Percentiles rank a stretch among this genome's conserved stretches.
phyloP scores from a whole-genome alignment of 345 rosid genomes.

The Populus deltoides region DNA sequence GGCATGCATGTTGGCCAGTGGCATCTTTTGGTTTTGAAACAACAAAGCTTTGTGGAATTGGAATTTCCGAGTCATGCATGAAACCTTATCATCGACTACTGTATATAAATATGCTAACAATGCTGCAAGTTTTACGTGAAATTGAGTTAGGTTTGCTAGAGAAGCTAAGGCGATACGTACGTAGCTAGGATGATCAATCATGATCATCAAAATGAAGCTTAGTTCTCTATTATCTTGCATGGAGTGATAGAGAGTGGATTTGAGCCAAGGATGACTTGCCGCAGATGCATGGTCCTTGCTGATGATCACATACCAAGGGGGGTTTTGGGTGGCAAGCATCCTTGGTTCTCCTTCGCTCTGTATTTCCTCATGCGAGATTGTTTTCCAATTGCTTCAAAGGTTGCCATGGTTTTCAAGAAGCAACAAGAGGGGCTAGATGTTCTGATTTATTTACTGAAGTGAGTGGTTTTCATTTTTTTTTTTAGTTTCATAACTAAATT shows the following conservation, averaged over 20 bases:
- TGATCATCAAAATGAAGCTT: neutral
- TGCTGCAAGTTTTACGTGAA: neutral
- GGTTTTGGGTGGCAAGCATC: slow-evolving; percentile 13
- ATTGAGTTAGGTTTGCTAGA: no score
- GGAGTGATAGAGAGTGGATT: neutral
- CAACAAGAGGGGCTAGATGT: neutral
- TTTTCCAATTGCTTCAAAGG: neutral
- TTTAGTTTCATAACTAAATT: neutral
- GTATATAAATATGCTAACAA: neutral
- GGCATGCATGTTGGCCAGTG: neutral
- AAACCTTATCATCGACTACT: neutral
- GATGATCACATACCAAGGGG: neutral
- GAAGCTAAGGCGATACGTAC: neutral
- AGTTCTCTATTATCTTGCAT: neutral
- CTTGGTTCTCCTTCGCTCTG: slow-evolving; percentile 54
- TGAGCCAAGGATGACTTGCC: slow-evolving; percentile 4
- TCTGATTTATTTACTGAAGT: no score
- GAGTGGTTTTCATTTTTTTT: no score
- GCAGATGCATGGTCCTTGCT: neutral
- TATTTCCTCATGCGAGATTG: slow-evolving; percentile 42
- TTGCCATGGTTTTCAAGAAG: no score
- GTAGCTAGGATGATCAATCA: neutral
- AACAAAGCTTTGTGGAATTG: neutral
- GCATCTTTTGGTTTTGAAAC: neutral
- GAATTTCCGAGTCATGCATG: neutral